Evolutionary conservation across 371 early-diverging fungal species (phyloP).

Genomic region (Zancudomyces culisetae): DNA sequence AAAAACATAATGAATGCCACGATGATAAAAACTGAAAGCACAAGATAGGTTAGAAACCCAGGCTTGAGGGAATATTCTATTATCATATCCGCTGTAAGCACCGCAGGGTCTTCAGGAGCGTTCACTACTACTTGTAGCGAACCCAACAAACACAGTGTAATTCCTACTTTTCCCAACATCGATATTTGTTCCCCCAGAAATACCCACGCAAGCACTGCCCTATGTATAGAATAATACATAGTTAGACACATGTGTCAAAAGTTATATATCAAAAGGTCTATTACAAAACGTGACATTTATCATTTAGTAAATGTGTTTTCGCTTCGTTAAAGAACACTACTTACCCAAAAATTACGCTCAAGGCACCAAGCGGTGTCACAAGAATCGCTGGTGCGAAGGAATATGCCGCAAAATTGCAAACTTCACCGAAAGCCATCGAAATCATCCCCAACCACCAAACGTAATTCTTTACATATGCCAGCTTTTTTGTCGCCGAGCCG

Average conservation of each 20-base stretch:
- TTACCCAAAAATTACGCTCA: slow-evolving; percentile 62
- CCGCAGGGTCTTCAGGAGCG: slow-evolving; percentile 65
- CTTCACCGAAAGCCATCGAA: slow-evolving; percentile 81
- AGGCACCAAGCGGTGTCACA: slow-evolving; percentile 76
- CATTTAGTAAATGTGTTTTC: no score
- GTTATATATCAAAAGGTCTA: no score
- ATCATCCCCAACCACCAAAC: slow-evolving; percentile 85
- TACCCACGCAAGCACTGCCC: slow-evolving; percentile 67
- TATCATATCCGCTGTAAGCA: slow-evolving; percentile 64
- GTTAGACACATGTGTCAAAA: no score
- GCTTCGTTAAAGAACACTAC: neutral
- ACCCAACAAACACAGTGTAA: slow-evolving; percentile 75
- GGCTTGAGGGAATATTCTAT: slow-evolving; percentile 51
- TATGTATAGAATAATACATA: neutral
- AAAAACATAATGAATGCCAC: slow-evolving; percentile 52
- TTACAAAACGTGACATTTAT: no score
- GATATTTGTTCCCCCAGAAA: slow-evolving; percentile 74
- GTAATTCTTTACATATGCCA: slow-evolving; percentile 61
- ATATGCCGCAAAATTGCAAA: slow-evolving; percentile 84
- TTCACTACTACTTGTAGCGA: slow-evolving; percentile 73
- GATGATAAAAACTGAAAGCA: slow-evolving; percentile 30
- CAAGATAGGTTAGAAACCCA: slow-evolving; percentile 63
- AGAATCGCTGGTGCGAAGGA: slow-evolving; percentile 82
- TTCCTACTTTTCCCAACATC: slow-evolving; percentile 72
- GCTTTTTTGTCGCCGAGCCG: slow-evolving; percentile 56